Evolutionary conservation across 2,329 filamentous ascomycete species (phyloP).

Genomic region (Pestalotiopsis fici): DNA sequence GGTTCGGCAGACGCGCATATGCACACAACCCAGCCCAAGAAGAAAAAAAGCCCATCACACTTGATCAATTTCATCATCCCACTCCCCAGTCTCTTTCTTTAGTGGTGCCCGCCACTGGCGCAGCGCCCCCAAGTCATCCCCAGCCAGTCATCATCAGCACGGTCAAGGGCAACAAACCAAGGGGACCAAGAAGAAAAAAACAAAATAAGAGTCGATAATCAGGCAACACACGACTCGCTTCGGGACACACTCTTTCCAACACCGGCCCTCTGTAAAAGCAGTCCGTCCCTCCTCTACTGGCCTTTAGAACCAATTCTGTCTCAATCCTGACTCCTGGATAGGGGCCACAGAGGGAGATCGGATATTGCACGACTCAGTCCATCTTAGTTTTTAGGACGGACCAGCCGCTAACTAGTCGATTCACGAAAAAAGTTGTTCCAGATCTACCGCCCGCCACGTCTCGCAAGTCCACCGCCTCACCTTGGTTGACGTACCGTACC

Average conservation of each 20-base stretch:
- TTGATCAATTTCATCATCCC: not conserved
- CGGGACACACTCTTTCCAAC: not conserved
- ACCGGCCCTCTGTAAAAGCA: not conserved
- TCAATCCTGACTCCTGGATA: conserved; percentile 1
- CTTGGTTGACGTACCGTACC: not conserved
- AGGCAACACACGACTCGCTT: conserved; percentile 8
- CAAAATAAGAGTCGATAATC: not conserved
- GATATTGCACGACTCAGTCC: conserved; percentile 3
- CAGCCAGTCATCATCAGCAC: not conserved
- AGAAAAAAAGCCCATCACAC: not conserved
- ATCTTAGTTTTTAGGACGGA: not conserved
- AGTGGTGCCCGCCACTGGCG: conserved; percentile 8
- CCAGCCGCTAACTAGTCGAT: conserved; percentile 1
- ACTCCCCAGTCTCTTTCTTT: not conserved
- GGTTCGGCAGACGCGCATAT: conserved; percentile 9
- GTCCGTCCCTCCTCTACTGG: not conserved
- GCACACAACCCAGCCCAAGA: conserved; percentile 2
- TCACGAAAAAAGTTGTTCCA: not conserved
- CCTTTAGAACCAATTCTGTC: not conserved
- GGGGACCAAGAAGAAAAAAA: not conserved
- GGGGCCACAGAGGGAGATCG: not conserved
- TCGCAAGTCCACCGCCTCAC: not conserved
- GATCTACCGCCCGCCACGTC: not conserved
- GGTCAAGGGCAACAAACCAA: not conserved
- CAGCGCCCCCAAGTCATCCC: not conserved